A percentile compares a stretch with the other conserved stretches of the same genome.
phyloP scores from a whole-genome alignment of 352 stramenopile species.

The Phytopythium vexans region DNA sequence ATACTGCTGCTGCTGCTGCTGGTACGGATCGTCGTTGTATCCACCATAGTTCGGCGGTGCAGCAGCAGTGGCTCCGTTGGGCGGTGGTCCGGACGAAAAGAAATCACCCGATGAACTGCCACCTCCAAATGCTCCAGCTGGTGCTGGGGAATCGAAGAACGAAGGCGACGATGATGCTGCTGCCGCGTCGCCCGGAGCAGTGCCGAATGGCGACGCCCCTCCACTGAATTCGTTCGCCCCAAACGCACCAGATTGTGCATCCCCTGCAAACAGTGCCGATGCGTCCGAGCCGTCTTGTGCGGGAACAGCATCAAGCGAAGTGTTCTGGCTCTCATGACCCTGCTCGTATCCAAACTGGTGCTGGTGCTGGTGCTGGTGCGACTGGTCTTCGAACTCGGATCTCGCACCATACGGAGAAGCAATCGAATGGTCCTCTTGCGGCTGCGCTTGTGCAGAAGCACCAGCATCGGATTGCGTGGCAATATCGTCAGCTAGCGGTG shows the following conservation, averaged over 20 bases:
- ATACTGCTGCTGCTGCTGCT: constrained; percentile 8
- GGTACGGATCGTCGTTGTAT: background rate
- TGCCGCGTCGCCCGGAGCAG: too few species aligned
- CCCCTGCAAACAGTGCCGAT: background rate
- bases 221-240: too few species aligned
- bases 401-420: too few species aligned
- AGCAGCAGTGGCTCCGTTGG: background rate
- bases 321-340: too few species aligned
- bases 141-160: constrained; percentile 9
- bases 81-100: constrained; percentile 4
- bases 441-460: too few species aligned
- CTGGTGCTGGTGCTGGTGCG: too few species aligned
- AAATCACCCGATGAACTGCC: constrained; percentile 3
- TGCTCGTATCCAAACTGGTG: too few species aligned
- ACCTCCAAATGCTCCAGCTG: constrained; percentile 8
- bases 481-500: too few species aligned
- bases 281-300: background rate
- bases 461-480: too few species aligned
- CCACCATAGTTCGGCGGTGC: background rate
- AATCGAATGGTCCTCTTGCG: too few species aligned
- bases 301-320: too few species aligned
- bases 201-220: background rate
- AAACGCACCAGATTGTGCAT: background rate
- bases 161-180: constrained; percentile 11
- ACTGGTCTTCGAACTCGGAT: too few species aligned